A percentile compares a stretch with the other conserved stretches of the same genome.
Evolutionary conservation across 148 eudicot genomes (phyloP).

Genomic region (Pharnaceum exiguum): DNA sequence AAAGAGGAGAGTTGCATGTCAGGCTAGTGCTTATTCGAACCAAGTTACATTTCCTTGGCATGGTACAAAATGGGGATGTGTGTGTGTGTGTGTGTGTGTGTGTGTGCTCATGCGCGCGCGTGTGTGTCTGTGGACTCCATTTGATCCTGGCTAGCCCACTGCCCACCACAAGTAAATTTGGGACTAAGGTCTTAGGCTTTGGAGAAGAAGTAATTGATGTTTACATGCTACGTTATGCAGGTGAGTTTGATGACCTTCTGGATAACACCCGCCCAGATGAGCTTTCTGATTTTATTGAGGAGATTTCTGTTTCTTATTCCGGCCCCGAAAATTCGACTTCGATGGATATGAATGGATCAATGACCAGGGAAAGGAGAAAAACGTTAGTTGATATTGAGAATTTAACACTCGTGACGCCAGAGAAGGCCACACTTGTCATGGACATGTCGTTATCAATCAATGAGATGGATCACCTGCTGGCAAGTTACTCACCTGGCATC

Average conservation of each 20-base stretch:
- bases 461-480: constrained; percentile 79
- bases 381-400: constrained; percentile 58
- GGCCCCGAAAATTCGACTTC: constrained; percentile 14
- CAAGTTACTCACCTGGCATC: constrained; percentile 14
- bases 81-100: too few relatives aligned
- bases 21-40: too few relatives aligned
- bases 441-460: constrained; percentile 64
- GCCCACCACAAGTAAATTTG: too few relatives aligned
- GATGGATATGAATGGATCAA: constrained; percentile 48
- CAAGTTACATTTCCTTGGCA: too few relatives aligned
- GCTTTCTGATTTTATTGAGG: constrained; percentile 35
- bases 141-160: too few relatives aligned
- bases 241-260: constrained; percentile 97
- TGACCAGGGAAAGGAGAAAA: constrained; percentile 20
- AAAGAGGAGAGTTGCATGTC: too few relatives aligned
- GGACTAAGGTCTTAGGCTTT: too few relatives aligned
- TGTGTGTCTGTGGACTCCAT: too few relatives aligned
- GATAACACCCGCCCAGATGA: constrained; percentile 46
- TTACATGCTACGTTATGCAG: constrained; percentile 30
- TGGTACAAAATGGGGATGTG: too few relatives aligned
- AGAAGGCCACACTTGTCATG: constrained; percentile 54
- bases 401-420: constrained; percentile 77
- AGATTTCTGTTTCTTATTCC: constrained; percentile 43
- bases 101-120: too few relatives aligned
- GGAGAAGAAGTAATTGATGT: background rate